A percentile compares a stretch with the other conserved stretches of the same genome.
Evolutionary conservation across 805 yeast genomes (phyloP).

Genomic region (Candida schatavii): DNA sequence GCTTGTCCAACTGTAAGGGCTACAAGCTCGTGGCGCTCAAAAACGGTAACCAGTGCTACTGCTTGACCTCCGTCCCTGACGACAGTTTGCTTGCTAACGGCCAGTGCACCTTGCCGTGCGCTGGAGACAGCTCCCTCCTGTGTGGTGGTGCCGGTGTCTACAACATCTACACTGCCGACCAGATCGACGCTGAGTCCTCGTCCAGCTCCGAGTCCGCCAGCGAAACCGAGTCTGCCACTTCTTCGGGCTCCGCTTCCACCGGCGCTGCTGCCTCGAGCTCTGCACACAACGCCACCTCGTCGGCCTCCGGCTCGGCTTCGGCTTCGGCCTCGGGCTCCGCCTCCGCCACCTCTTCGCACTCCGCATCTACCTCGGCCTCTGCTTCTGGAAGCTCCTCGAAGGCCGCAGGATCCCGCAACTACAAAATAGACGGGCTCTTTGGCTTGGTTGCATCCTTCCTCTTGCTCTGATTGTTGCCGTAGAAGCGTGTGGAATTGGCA

Average conservation of each 20-base stretch:
- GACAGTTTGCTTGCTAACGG: not conserved
- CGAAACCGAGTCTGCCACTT: not conserved
- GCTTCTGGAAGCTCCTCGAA: not conserved
- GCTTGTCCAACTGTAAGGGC: not conserved
- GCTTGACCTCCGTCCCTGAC: not conserved
- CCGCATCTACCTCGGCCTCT: not conserved
- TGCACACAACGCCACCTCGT: not conserved
- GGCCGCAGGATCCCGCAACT: not conserved
- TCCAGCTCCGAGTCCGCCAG: not conserved
- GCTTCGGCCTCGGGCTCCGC: not conserved
- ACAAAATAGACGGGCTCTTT: conserved; percentile 1
- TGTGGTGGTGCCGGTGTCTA: conserved; percentile 1
- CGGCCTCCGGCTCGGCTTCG: not conserved
- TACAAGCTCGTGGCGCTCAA: not conserved
- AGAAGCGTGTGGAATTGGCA: not conserved
- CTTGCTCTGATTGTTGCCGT: not conserved
- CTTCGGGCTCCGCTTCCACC: not conserved
- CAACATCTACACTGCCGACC: not conserved
- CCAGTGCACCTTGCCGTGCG: not conserved
- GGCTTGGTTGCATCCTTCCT: conserved; percentile 2
- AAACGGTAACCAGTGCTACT: conserved; percentile 2
- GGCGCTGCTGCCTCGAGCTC: not conserved
- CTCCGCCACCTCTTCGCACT: not conserved
- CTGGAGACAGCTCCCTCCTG: not conserved
- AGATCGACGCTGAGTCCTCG: not conserved